A percentile compares a stretch with the other conserved stretches of the same genome.
Evolutionary conservation across 169 alveolate genomes (phyloP).

Genomic region (Theileria luwenshuni): DNA sequence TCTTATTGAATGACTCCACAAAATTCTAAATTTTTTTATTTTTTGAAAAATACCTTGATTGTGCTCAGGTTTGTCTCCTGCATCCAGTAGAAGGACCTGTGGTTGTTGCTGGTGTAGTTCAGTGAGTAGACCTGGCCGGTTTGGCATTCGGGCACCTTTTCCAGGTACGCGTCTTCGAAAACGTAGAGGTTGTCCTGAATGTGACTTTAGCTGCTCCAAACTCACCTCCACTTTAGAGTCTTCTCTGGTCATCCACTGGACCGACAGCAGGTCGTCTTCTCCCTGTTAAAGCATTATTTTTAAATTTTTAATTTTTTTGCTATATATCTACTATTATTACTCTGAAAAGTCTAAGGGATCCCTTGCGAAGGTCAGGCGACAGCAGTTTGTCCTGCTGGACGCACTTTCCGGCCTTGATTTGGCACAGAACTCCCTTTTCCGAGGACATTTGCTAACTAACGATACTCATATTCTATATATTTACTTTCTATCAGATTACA

Average conservation of each 20-base stretch:
- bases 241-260: constrained; percentile 50
- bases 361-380: constrained; percentile 65
- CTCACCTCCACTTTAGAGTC: constrained; percentile 21
- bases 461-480: neutral
- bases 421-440: constrained; percentile 34
- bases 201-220: neutral
- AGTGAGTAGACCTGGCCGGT: constrained; percentile 68
- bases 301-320: neutral
- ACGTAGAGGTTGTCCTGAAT: constrained; percentile 60
- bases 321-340: constrained; percentile 17
- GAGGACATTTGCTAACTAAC: constrained; percentile 17
- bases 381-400: constrained; percentile 37
- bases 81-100: constrained; percentile 70
- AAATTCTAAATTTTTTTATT: constrained; percentile 13
- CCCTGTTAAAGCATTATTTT: neutral
- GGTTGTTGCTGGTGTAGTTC: constrained; percentile 59
- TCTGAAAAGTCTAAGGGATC: constrained; percentile 45
- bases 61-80: constrained; percentile 53
- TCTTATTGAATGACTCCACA: constrained; percentile 25
- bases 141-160: constrained; percentile 38
- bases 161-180: constrained; percentile 69
- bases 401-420: constrained; percentile 70
- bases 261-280: constrained; percentile 40
- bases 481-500: neutral
- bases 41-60: constrained; percentile 39